A percentile compares a stretch with the other conserved stretches of the same genome.
Conservation (phyloP, 106 monocot genomes). For the Dioscorea dumetorum region DNA sequence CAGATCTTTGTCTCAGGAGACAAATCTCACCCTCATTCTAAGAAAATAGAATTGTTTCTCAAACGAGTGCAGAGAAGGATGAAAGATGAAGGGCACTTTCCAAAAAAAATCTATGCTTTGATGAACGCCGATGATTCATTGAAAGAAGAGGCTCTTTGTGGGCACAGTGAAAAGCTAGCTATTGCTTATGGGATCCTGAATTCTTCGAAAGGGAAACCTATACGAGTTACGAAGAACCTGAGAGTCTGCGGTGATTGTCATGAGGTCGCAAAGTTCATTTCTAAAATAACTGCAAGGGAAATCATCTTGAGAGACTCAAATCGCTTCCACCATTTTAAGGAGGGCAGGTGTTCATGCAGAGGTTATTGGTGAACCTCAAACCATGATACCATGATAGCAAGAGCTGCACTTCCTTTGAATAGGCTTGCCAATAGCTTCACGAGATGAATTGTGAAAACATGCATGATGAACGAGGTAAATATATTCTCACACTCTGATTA, state of each 20-base stretch:
- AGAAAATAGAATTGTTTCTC: constrained; percentile 33
- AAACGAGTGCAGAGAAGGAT: constrained; percentile 26
- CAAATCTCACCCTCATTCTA: constrained; percentile 32
- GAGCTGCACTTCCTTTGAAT: too few species aligned
- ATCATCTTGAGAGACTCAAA: constrained; percentile 56
- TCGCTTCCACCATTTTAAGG: constrained; percentile 57
- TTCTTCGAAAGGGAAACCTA: constrained; percentile 29
- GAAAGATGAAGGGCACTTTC: constrained; percentile 39
- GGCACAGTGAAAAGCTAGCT: constrained; percentile 64
- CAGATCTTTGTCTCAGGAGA: constrained; percentile 40
- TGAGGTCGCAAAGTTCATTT: constrained; percentile 50
- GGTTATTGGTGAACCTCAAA: constrained; percentile 38
- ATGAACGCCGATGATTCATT: constrained; percentile 29
- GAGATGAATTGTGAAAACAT: too few species aligned
- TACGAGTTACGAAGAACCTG: constrained; percentile 51
- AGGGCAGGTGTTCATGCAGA: constrained; percentile 62
- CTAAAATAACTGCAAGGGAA: constrained; percentile 41
- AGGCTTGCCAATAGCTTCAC: too few species aligned
- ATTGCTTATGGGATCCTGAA: constrained; percentile 67
- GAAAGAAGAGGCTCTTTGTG: constrained; percentile 58
- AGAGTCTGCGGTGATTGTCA: constrained; percentile 70
- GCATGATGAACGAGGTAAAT: too few species aligned
- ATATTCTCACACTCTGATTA: too few species aligned
- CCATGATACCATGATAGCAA: too few species aligned
- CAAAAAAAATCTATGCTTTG: constrained; percentile 35